Evolutionary conservation across 139 green algal genomes (phyloP).

Genomic region (Tetradesmus lagerheimii): DNA sequence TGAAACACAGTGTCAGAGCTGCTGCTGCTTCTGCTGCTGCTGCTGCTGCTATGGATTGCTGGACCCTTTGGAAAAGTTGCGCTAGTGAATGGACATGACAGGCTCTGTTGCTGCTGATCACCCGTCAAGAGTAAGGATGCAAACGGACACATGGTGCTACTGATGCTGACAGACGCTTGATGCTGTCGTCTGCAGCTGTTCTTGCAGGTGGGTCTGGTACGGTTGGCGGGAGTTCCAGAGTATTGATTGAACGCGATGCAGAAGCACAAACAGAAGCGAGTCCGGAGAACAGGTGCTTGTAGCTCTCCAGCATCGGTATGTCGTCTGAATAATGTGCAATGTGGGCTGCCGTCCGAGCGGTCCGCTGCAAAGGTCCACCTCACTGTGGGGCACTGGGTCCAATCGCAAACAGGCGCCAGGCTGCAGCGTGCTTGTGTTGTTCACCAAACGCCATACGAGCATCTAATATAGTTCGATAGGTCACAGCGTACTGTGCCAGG

Average conservation of each 20-base stretch:
- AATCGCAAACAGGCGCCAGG: background rate
- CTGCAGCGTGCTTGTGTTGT: background rate
- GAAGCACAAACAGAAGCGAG: too few species aligned
- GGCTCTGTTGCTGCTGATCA: background rate
- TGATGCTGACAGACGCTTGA: background rate
- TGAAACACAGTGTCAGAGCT: background rate
- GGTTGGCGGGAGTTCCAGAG: background rate
- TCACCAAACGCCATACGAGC: background rate
- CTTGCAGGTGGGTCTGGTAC: background rate
- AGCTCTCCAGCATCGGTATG: background rate
- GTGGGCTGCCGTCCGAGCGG: background rate
- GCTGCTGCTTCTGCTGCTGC: conserved; percentile 18
- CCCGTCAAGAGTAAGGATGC: background rate
- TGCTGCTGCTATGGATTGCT: background rate
- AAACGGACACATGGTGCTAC: background rate
- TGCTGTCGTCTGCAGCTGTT: background rate
- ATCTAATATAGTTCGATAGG: background rate
- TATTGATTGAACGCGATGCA: background rate
- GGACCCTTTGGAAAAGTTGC: background rate
- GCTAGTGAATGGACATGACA: conserved; percentile 18
- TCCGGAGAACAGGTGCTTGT: too few species aligned
- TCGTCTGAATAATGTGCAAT: background rate
- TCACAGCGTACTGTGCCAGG: background rate
- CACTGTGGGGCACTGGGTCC: background rate
- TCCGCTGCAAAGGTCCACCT: background rate